Evolutionary conservation across 352 stramenopile species (phyloP), one percentile per base, ranked within the genome.

Genomic region (Pythium angustatum): DNA sequence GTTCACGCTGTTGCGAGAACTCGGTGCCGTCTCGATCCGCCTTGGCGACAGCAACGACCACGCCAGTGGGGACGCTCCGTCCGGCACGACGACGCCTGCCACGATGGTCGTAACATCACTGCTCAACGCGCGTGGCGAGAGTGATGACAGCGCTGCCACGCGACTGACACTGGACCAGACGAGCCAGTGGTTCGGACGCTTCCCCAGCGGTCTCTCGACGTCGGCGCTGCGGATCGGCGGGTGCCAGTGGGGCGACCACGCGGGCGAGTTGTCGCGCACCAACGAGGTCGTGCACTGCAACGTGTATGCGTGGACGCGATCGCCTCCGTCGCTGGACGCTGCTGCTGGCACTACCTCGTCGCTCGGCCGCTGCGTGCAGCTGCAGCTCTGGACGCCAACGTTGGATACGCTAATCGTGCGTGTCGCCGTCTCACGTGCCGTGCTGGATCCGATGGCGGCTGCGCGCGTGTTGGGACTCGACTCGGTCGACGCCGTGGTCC

Each of bases 151-250:
- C n/a, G n/a, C 21, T 44, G 31, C 21, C 33, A 49, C 57, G 22
- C n/a, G 40, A 14, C 34, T 64, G 1, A 19, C 27, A 21, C n/a
- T 64, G 21, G 45, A 64, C 30, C n/a, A 52, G 5, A 26, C n/a
- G 14, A 36, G 41, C 31, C 57, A 41, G 44, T 64, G 57, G 57
- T 64, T 64, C 17, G n/a, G 44, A 3, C 38, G 11, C 9, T 64
- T 64, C 44, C 57, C 57, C 6, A 51, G 31, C 15, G 57, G 57
- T 9, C 41, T 22, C 17, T 64, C 57, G 15, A 64, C 57, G 11
- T 7, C 17, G 14, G 57, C 57, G 14, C 26, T 64, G n/a, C 5
- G 8, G 31, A 14, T 56, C 12, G 57, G 44, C 31, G 43, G 31
- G 22, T 34, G 38, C 10, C 17, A 26, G 41, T 64, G 44, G 44